These are phyloP conservation scores for Silene latifolia DNA, from an alignment of 148 eudicot genomes.

Conservation along the genomic window DNA sequence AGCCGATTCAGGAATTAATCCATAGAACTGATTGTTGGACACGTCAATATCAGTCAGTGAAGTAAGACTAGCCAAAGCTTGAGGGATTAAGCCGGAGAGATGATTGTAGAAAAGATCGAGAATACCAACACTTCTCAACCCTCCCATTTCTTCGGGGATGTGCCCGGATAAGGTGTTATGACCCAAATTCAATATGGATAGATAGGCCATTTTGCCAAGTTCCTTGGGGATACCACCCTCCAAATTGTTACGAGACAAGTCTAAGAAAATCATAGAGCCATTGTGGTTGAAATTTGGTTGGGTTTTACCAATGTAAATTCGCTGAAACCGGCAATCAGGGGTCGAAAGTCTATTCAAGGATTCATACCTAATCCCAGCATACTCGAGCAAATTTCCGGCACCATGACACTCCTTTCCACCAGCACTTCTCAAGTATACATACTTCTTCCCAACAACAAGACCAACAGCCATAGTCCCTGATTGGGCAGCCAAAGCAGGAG, in stretches of 20 bases:
- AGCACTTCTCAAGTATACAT: slow-evolving; percentile 65
- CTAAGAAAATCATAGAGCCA: slow-evolving; percentile 81
- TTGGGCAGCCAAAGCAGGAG: slow-evolving; percentile 59
- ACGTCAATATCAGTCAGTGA: slow-evolving; percentile 55
- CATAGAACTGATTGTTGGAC: slow-evolving; percentile 61
- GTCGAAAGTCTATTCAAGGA: slow-evolving; percentile 49
- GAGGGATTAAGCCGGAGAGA: slow-evolving; percentile 66
- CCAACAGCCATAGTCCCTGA: slow-evolving; percentile 63
- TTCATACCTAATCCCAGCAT: slow-evolving; percentile 59
- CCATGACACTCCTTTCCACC: slow-evolving; percentile 79
- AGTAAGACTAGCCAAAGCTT: slow-evolving; percentile 44
- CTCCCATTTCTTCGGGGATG: slow-evolving; percentile 64
- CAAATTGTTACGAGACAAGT: slow-evolving; percentile 57
- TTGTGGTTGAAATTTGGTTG: slow-evolving; percentile 74
- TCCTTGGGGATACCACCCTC: slow-evolving; percentile 80
- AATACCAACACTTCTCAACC: slow-evolving; percentile 53
- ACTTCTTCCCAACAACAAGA: slow-evolving; percentile 61
- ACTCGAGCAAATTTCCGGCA: slow-evolving; percentile 86
- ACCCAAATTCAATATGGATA: slow-evolving; percentile 61
- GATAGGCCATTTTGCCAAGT: slow-evolving; percentile 65
- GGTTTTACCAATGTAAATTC: slow-evolving; percentile 56
- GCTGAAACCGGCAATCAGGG: slow-evolving; percentile 53
- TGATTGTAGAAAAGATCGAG: slow-evolving; percentile 65
- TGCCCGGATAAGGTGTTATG: slow-evolving; percentile 72
- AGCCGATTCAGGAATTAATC: slow-evolving; percentile 64